phyloP scores from a whole-genome alignment of 2,329 filamentous ascomycete genomes.

The Neobulgaria alba region DNA sequence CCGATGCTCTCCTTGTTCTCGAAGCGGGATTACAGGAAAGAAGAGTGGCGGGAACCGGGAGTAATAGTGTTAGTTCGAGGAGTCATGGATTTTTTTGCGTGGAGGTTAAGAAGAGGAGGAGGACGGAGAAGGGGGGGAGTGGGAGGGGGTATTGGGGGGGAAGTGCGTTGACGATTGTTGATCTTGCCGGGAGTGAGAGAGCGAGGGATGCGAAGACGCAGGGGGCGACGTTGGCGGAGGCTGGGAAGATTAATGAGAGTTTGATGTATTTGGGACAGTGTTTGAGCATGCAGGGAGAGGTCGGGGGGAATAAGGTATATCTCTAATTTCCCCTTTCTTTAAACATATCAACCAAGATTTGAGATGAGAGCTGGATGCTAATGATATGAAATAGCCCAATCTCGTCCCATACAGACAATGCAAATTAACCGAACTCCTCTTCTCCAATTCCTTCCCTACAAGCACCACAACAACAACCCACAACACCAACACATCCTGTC shows the following conservation, averaged over 20 bases:
- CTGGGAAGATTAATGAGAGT: constrained; percentile 96
- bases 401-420: constrained; percentile 75
- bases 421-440: constrained; percentile 76
- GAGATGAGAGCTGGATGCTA: constrained; percentile 2
- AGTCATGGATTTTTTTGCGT: constrained; percentile 96
- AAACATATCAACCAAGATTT: neutral
- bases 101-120: constrained; percentile 76
- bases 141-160: too few relatives aligned
- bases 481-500: too few relatives aligned
- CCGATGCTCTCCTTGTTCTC: constrained; percentile 80
- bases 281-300: constrained; percentile 86
- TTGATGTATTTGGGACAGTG: constrained; percentile 98
- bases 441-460: constrained; percentile 72
- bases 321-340: neutral
- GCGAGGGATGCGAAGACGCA: constrained; percentile 90
- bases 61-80: constrained; percentile 84
- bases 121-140: constrained; percentile 40
- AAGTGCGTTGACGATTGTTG: constrained; percentile 78
- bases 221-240: constrained; percentile 84
- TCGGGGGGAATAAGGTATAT: constrained; percentile 58
- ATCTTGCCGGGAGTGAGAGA: constrained; percentile 87
- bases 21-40: constrained; percentile 84
- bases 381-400: constrained; percentile 44
- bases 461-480: constrained; percentile 8
- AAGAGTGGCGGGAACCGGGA: constrained; percentile 80